Percentiles rank a stretch among this genome's conserved stretches.
These are phyloP conservation scores for Boletus rubescentipes DNA, from an alignment of 768 basidiomycete species.

Conservation along the genomic window DNA sequence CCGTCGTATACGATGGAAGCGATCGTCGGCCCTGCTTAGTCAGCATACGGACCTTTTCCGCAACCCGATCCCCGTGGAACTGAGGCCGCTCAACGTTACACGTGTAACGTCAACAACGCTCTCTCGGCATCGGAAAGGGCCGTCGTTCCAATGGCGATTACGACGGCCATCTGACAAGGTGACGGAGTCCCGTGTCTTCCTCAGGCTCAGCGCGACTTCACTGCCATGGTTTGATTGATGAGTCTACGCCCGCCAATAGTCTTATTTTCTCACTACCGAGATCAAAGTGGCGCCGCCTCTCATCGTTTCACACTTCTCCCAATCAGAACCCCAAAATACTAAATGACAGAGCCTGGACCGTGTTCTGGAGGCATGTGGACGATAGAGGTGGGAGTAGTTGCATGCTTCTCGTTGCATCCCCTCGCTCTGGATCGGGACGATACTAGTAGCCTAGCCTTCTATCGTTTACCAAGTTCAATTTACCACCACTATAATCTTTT, in stretches of 20 bases:
- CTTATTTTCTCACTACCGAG: slow-evolving; percentile 8
- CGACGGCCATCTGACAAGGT: not conserved
- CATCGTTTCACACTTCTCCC: slow-evolving; percentile 7
- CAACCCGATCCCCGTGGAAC: not conserved
- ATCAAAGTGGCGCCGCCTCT: slow-evolving; percentile 6
- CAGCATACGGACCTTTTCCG: not conserved
- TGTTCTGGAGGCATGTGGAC: not conserved
- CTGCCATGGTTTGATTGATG: not conserved
- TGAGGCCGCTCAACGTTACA: slow-evolving; percentile 26
- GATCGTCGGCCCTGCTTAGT: slow-evolving; percentile 15
- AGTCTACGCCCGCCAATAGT: not conserved
- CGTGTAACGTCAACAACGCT: slow-evolving; percentile 27
- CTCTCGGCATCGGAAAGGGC: not conserved
- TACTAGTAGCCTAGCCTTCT: not conserved
- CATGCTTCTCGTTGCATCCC: not conserved
- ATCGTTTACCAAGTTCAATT: too few relatives aligned
- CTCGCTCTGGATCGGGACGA: not conserved
- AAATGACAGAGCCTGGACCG: not conserved
- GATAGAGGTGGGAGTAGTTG: not conserved
- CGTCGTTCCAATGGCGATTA: slow-evolving; percentile 4
- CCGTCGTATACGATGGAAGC: not conserved
- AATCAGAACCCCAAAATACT: slow-evolving; percentile 8
- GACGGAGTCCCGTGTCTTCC: slow-evolving; percentile 1
- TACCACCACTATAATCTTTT: not conserved
- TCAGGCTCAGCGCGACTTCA: not conserved